phyloP scores from a whole-genome alignment of 2,329 filamentous ascomycete species.

The Curvularia spicifera region DNA sequence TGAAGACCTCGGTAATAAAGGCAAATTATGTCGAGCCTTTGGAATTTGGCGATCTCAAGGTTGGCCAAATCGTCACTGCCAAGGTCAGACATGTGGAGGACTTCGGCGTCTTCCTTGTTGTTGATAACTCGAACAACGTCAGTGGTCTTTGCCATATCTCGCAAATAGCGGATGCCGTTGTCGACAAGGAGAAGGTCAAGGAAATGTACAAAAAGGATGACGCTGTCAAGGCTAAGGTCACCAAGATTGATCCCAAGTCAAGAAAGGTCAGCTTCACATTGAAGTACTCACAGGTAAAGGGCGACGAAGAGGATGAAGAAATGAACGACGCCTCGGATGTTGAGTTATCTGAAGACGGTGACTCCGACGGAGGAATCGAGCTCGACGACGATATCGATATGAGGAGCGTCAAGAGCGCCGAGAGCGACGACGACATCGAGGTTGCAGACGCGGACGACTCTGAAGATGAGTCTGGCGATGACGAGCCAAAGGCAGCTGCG shows the following conservation, averaged over 20 bases:
- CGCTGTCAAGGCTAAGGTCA: conserved; percentile 86
- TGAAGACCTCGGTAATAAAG: conserved; percentile 85
- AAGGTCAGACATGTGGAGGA: conserved; percentile 93
- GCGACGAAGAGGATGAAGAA: conserved; percentile 55
- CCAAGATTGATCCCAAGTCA: conserved; percentile 77
- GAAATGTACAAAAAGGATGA: conserved; percentile 92
- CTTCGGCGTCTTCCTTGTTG: conserved; percentile 90
- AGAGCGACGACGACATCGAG: conserved; percentile 45
- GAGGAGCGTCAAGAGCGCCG: conserved; percentile 51
- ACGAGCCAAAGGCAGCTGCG: conserved; percentile 17
- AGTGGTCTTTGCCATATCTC: conserved; percentile 92
- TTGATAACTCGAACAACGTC: conserved; percentile 86
- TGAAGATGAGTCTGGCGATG: conserved; percentile 33
- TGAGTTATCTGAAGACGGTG: conserved; percentile 39
- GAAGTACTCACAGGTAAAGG: conserved; percentile 88
- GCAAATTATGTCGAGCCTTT: conserved; percentile 75
- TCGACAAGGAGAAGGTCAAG: conserved; percentile 85
- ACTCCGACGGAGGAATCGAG: conserved; percentile 52
- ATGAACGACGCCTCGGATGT: conserved; percentile 47
- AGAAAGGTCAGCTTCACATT: conserved; percentile 86
- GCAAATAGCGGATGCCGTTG: conserved; percentile 84
- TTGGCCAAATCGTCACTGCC: conserved; percentile 83
- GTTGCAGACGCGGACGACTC: conserved; percentile 47
- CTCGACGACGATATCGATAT: conserved; percentile 54
- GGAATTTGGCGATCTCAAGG: conserved; percentile 77